These are phyloP conservation scores for Willaertia magna DNA, from an alignment of 208 protist genomes.

Conservation along the genomic window DNA sequence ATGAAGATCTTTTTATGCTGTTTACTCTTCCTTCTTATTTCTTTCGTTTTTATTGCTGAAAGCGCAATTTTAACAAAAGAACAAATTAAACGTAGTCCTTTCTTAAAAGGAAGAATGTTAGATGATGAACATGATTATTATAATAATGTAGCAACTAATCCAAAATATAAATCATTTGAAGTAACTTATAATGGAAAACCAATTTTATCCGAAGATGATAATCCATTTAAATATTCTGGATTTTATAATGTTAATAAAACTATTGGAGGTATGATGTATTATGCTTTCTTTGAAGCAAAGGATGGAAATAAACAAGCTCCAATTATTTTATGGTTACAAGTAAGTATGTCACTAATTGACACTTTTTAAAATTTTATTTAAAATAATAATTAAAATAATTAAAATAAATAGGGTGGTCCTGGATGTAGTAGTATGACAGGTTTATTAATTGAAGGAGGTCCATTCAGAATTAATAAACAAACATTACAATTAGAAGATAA, in stretches of 20 bases:
- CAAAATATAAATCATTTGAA: not conserved
- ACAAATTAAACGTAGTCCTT: not conserved
- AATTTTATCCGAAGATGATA: not conserved
- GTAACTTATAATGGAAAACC: not conserved
- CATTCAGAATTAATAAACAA: not conserved
- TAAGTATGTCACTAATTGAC: no score
- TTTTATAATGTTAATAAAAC: not conserved
- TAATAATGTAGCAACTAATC: not conserved
- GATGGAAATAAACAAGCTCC: not conserved
- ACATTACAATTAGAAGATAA: not conserved
- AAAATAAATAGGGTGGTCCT: not conserved
- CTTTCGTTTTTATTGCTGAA: no score
- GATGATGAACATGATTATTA: not conserved
- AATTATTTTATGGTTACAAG: not conserved
- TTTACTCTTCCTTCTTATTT: no score
- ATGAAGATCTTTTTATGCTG: no score
- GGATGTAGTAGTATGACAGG: not conserved
- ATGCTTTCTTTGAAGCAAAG: not conserved
- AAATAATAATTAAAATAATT: no score
- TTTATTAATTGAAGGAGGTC: not conserved
- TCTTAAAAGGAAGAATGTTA: not conserved
- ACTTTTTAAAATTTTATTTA: no score
- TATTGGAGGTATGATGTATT: not conserved
- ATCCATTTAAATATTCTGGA: not conserved
- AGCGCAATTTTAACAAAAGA: no score